These are phyloP conservation scores for Bondarzewia mesenterica DNA, from an alignment of 1,284 basidiomycete genomes.

Conservation along the genomic window DNA sequence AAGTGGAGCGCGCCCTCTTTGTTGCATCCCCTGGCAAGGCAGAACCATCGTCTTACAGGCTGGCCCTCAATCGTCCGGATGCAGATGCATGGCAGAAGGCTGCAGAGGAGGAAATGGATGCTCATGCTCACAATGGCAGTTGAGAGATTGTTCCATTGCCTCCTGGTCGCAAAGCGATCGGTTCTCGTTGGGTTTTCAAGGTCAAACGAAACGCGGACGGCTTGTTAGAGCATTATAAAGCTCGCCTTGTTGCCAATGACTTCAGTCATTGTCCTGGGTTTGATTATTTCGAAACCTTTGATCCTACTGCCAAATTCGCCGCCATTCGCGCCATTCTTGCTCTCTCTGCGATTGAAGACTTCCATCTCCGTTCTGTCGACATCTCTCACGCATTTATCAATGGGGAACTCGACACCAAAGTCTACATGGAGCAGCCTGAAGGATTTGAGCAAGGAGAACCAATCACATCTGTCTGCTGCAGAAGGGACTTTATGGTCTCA, in stretches of 20 bases:
- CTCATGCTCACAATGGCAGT: too few species aligned
- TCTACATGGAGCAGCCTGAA: too few species aligned
- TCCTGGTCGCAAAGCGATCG: too few species aligned
- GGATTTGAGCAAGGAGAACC: not conserved
- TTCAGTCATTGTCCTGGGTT: conserved; percentile 29
- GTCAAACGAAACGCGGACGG: conserved; percentile 14
- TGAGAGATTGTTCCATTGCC: too few species aligned
- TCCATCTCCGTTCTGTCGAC: conserved; percentile 15
- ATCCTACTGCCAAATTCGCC: conserved; percentile 21
- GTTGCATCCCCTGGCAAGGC: too few species aligned
- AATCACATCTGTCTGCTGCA: conserved; percentile 11
- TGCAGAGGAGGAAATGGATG: too few species aligned
- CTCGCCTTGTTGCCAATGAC: conserved; percentile 31
- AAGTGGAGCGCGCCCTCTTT: too few species aligned
- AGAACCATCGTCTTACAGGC: too few species aligned
- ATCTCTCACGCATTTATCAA: conserved; percentile 19
- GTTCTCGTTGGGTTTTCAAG: conserved; percentile 24
- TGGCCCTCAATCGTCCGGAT: too few species aligned
- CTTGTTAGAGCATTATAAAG: conserved; percentile 15
- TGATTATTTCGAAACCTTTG: conserved; percentile 29
- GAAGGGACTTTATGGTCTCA: conserved; percentile 21
- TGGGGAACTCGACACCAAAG: conserved; percentile 16
- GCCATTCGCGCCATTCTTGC: conserved; percentile 22
- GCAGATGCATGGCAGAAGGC: too few species aligned
- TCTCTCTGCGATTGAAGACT: conserved; percentile 6